Evolutionary conservation across 805 yeast genomes (phyloP).

Genomic region (Monosporozyma yasuniensis): DNA sequence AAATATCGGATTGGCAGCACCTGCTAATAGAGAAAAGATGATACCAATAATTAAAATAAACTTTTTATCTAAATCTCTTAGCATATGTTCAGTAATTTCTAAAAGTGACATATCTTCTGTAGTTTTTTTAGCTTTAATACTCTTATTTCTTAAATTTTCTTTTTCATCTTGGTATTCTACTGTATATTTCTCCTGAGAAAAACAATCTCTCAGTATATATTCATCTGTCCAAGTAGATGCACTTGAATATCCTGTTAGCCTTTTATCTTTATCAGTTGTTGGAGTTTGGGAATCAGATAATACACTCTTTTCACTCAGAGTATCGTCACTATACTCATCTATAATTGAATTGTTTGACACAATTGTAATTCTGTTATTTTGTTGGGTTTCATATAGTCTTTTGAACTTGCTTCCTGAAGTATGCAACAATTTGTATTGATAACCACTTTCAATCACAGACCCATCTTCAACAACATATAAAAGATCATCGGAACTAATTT

Average conservation of each 20-base stretch:
- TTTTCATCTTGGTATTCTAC: not conserved
- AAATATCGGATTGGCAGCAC: slow-evolving; percentile 65
- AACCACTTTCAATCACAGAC: slow-evolving; percentile 37
- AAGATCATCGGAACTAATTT: slow-evolving; percentile 47
- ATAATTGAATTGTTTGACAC: not conserved
- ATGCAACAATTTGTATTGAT: slow-evolving; percentile 27
- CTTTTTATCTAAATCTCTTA: slow-evolving; percentile 25
- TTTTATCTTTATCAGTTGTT: not conserved
- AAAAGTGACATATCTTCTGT: slow-evolving; percentile 20
- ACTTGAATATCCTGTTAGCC: not conserved
- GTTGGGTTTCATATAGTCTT: slow-evolving; percentile 5
- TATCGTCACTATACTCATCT: slow-evolving; percentile 2
- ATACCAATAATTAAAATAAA: slow-evolving; percentile 41
- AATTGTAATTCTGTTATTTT: not conserved
- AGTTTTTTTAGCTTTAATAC: not conserved
- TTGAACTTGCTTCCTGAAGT: slow-evolving; percentile 8
- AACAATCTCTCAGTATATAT: not conserved
- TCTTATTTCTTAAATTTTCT: not conserved
- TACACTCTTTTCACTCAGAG: not conserved
- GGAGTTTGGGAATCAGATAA: not conserved
- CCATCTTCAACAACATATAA: slow-evolving; percentile 59
- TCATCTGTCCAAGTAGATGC: not conserved
- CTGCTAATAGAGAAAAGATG: slow-evolving; percentile 43
- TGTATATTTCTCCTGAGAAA: not conserved
- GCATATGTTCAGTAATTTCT: slow-evolving; percentile 23